Base-by-base conservation (phyloP, 805 yeast genomes). In the Metschnikowia cubensis region DNA sequence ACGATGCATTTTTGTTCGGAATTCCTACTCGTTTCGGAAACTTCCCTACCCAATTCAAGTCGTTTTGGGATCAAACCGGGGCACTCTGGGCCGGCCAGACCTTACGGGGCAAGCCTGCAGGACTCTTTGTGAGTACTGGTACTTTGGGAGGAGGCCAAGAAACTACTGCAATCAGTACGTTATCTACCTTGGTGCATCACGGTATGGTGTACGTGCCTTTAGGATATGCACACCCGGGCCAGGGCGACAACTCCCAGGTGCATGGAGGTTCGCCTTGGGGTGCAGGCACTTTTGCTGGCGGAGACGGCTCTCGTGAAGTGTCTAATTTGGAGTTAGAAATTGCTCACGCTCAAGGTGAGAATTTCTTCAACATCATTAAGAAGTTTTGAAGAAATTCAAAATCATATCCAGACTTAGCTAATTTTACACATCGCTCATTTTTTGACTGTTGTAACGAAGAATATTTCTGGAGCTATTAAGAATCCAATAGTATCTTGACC, bases 251-350 rank as follows among this genome's bases (percentile, higher is more conserved):
- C 40, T 79, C 76, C 3, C 89, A 86, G 70, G 76, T 81, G 45
- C 95, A 85, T 64, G 96, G 96, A 56, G 87, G 87, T 49, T 80
- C 90, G 20, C 81, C 96, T 42, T 89, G 90, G 89, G 96, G 96
- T 66, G 86, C 96, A 33, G 96, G 96, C 58, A 71, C 87, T 35
- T 74, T 77, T 61, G 90, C 96, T 31, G 87, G 82, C 45, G 74
- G 77, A 46, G 92, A 85, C 63, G 96, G 95, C 45, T 79, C 87
- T 6, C 82, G 95, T 73, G 71, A 74, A 59, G 85, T 89, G 33
- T 59, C 83, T 39, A 76, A 71, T 17, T 70, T 85, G 50, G 96
- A 89, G 68, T 69, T 77, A 64, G 76, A 77, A 59, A 66, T 87
- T 52, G 92, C 89, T 22, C 62, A 64, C 43, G 70, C 69, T 51